Base-by-base conservation (phyloP, 176 grass and related monocot species). In the Alloteropsis semialata region DNA sequence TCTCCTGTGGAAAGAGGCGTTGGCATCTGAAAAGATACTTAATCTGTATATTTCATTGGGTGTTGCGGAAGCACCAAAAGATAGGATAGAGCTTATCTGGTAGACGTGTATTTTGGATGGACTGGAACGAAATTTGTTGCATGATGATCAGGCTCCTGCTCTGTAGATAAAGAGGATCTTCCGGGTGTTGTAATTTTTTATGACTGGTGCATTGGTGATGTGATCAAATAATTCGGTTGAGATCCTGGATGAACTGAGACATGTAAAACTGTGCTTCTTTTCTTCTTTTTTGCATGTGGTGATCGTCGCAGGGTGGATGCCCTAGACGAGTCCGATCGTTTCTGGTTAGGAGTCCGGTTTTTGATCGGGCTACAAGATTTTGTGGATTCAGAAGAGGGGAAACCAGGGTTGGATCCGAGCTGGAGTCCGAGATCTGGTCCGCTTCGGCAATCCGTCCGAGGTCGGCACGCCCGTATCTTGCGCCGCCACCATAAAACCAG, bases 1-100 rank as follows among this genome's bases (percentile, higher is more conserved):
- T 6, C 22, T 0, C 11, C 41, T 61, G 44, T 70, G 48, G 24
- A 34, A 27, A 67, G 66, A n/a, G 32, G 24, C 24, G 4, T 53
- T 50, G 71, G 69, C 67, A 87, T 32, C 17, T 56, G 59, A 25
- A 75, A 37, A 42, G 30, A 76, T 63, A 37, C 56, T 19, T 45
- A 4, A 11, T 38, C 17, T 89, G 78, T 89, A 85, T 67, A 89
- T 89, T 67, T 39, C 41, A 50, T 65, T 64, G 38, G 55, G 19
- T 39, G 64, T 41, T 33, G 29, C 0, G 11, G 18, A 4, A 39
- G n/a, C 76, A 53, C 44, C 27, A 44, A 38, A 43, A 62, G 9
- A 57, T 74, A 43, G 51, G 9, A 57, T 74, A 86, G 65, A 28
- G 24, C 66, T 19, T 22, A 42, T 65, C 41, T 84, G 54, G 42